Evolutionary conservation across 129 eudicot genomes (phyloP), one percentile per base, ranked within the genome.

Genomic region (Silybum marianum): DNA sequence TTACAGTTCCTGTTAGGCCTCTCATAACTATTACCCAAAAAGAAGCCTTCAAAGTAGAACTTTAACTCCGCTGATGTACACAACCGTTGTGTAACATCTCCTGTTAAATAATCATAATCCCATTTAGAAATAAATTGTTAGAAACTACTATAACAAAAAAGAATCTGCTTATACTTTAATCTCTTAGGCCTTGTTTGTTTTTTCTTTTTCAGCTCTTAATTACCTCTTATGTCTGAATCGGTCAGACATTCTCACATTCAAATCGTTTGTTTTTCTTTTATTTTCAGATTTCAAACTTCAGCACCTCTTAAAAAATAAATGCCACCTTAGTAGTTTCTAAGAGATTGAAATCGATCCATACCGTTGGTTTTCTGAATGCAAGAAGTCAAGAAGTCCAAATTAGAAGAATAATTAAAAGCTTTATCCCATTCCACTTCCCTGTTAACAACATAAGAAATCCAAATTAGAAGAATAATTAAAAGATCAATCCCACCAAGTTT

Each of bases 1-100:
- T 95, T 95, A 68, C 99, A 95, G 81, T 95, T 95, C n/a, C 34
- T 85, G 88, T 89, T 95, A 23, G 97, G 97, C 76, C 75, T 86
- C 75, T 88, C 40, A 66, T 75, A 51, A 79, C 68, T 71, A 72
- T 30, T 30, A 76, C 74, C 74, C 13, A 80, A 72, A 30, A 75
- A 84, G 85, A 88, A 89, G 79, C 80, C 89, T 51, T 72, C 72
- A 82, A 93, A 89, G 87, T 92, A 95, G 68, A 87, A 82, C 71
- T 81, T 88, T 18, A 87, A 78, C 85, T 95, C 99, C 60, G 97
- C 97, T 85, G 94, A 90, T 42, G 91, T 90, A 73, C 99, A 95
- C 75, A 93, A 58, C 16, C 97, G 87, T 23, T 28, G 85, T 21
- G 85, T 71, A 62, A 88, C 79, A 70, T 95, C 98, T 80, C 94